These are phyloP conservation scores for Grammothele lineata DNA, from an alignment of 768 basidiomycete species.

Conservation along the genomic window DNA sequence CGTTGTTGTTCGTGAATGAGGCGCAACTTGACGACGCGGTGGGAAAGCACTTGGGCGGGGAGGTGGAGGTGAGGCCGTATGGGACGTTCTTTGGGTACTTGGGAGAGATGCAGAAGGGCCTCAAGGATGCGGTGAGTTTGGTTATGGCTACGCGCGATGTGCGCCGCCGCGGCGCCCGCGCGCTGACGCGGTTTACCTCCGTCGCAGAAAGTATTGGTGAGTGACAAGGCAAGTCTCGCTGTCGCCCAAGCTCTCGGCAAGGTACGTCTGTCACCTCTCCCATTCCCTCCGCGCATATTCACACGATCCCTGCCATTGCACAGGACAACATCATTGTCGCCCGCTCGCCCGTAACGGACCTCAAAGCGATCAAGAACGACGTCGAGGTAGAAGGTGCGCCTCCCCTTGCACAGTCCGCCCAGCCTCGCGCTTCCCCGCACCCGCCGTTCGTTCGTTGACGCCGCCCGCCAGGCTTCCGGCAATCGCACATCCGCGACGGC, in stretches of 20 bases:
- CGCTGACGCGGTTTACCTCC: too few relatives aligned
- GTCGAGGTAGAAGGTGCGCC: conserved; percentile 55
- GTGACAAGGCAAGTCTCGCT: conserved; percentile 76
- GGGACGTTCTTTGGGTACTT: conserved; percentile 62
- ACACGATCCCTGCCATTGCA: conserved; percentile 10
- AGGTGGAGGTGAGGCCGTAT: conserved; percentile 70
- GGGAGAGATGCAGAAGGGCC: conserved; percentile 7
- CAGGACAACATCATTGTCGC: conserved; percentile 59
- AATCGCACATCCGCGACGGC: conserved; percentile 86
- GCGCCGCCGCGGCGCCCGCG: too few relatives aligned
- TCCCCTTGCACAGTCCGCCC: too few relatives aligned
- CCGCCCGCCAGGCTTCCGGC: conserved; percentile 68
- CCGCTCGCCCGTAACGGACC: conserved; percentile 71
- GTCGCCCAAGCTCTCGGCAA: conserved; percentile 76
- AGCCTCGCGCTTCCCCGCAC: too few relatives aligned
- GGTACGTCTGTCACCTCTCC: conserved; percentile 41
- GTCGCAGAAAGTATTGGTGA: conserved; percentile 67
- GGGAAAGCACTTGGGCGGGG: conserved; percentile 46
- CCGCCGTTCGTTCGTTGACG: too few relatives aligned
- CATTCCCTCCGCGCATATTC: conserved; percentile 6
- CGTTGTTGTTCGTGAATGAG: conserved; percentile 66
- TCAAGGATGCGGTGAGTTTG: too few relatives aligned
- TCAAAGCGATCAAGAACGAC: conserved; percentile 78
- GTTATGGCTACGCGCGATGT: too few relatives aligned
- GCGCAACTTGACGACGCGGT: conserved; percentile 45